Conservation (phyloP, 1,284 basidiomycete genomes). For the Malassezia yamatoensis region DNA sequence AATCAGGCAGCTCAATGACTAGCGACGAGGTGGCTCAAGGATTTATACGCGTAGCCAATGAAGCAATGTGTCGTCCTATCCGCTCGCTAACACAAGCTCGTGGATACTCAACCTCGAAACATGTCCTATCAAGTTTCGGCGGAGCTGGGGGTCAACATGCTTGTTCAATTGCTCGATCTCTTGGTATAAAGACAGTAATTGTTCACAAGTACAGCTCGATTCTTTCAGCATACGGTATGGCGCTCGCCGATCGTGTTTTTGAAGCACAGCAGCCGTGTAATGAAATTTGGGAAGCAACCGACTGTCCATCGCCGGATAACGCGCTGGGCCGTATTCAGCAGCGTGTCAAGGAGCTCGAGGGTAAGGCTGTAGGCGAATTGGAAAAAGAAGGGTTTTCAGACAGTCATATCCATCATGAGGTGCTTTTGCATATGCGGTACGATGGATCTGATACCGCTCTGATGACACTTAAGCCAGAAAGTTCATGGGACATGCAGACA, state of each 20-base stretch:
- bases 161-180: slow-evolving; percentile 69
- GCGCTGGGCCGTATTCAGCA: slow-evolving; percentile 17
- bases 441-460: slow-evolving; percentile 72
- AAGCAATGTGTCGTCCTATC: slow-evolving; percentile 74
- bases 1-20: slow-evolving; percentile 55
- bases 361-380: slow-evolving; percentile 58
- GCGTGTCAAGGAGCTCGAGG: slow-evolving; percentile 53
- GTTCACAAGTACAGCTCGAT: slow-evolving; percentile 78
- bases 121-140: slow-evolving; percentile 83
- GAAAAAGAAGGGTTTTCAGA: slow-evolving; percentile 66
- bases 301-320: neutral
- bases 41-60: slow-evolving; percentile 49
- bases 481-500: slow-evolving; percentile 62
- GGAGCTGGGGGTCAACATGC: slow-evolving; percentile 86
- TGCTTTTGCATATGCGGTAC: slow-evolving; percentile 60
- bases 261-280: slow-evolving; percentile 76
- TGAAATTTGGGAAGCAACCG: slow-evolving; percentile 52
- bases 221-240: slow-evolving; percentile 78
- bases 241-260: slow-evolving; percentile 66
- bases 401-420: slow-evolving; percentile 62
- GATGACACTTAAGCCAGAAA: slow-evolving; percentile 63
- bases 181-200: slow-evolving; percentile 72
- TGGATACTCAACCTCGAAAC: slow-evolving; percentile 71
- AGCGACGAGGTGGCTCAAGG: slow-evolving; percentile 83
- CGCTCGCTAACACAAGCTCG: slow-evolving; percentile 80